Evolutionary conservation across 176 grass and related monocot genomes (phyloP), one percentile per base, ranked within the genome.

Genomic region (Phragmites australis): DNA sequence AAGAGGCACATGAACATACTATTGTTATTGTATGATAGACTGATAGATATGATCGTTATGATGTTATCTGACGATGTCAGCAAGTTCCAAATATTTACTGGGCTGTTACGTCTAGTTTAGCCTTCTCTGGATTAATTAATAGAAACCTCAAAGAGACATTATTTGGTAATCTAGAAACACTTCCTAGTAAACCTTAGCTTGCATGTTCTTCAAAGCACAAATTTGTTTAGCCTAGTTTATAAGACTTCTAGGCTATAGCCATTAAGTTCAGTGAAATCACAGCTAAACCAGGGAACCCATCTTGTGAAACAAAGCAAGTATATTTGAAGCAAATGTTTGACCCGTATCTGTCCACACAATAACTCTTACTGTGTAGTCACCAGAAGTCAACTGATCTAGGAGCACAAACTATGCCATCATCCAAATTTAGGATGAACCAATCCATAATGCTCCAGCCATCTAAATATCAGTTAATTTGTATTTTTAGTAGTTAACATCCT

Each of bases 311-410:
- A 66, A 40, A 66, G 23, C 15, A 52, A 44, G 21, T 67, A 49
- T 59, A 34, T 59, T 32, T 45, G 26, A 63, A 88, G 62, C 8
- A 85, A 27, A 70, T 89, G 54, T 89, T 75, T 85, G 87, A 81
- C 87, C 82, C 82, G 82, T 85, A 89, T 85, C 77, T 85, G 87
- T 89, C 87, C 82, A 85, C 87, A 85, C 87, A 89, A 81, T 85
- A 85, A 81, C 82, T 85, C 64, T 40, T 89, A 77, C 64, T 85
- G 87, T 49, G 77, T 81, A 89, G 82, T 81, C 82, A 89, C 71
- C 82, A 89, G 82, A 89, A 89, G 71, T 22, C 87, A 85, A 81
- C n/a, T 3, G 26, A 76, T 89, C 30, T 85, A 65, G 77, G 82
- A 85, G 77, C 82, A 89, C 66, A 85, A 81, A 85, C 82, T 81